Conservation (phyloP, 2,329 filamentous ascomycete species). For the Fusarium sp. region DNA sequence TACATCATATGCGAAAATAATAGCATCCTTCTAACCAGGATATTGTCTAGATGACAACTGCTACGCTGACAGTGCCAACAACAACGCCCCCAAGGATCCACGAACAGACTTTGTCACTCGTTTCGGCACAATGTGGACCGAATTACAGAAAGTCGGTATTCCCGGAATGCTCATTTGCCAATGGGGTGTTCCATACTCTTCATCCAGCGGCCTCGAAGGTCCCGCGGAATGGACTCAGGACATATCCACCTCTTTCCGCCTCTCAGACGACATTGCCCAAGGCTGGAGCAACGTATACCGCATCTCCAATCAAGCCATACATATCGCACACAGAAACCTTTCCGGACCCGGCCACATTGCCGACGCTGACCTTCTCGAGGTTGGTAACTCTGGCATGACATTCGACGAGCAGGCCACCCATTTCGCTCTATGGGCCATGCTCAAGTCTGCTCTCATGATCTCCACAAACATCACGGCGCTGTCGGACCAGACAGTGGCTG, state of each 20-base stretch:
- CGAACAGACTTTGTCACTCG: slow-evolving; percentile 1
- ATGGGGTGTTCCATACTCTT: neutral
- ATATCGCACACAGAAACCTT: neutral
- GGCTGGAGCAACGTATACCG: neutral
- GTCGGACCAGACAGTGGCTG: neutral
- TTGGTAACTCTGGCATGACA: neutral
- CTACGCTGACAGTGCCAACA: neutral
- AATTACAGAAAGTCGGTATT: neutral
- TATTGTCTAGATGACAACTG: neutral
- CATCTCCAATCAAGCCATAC: slow-evolving; percentile 3
- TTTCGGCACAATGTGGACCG: neutral
- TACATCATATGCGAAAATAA: neutral
- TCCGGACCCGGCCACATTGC: neutral
- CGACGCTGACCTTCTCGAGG: slow-evolving; percentile 1
- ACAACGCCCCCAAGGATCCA: neutral
- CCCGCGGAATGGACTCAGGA: neutral
- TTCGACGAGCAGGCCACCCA: neutral
- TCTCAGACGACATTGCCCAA: neutral
- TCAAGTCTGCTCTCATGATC: neutral
- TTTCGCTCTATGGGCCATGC: neutral
- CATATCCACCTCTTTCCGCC: neutral
- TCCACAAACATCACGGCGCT: neutral
- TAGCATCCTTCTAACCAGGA: neutral
- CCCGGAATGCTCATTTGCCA: neutral
- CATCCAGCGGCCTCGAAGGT: neutral